These are phyloP conservation scores for Oryza meyeriana DNA, from an alignment of 176 grass and related monocot genomes.

Conservation along the genomic window DNA sequence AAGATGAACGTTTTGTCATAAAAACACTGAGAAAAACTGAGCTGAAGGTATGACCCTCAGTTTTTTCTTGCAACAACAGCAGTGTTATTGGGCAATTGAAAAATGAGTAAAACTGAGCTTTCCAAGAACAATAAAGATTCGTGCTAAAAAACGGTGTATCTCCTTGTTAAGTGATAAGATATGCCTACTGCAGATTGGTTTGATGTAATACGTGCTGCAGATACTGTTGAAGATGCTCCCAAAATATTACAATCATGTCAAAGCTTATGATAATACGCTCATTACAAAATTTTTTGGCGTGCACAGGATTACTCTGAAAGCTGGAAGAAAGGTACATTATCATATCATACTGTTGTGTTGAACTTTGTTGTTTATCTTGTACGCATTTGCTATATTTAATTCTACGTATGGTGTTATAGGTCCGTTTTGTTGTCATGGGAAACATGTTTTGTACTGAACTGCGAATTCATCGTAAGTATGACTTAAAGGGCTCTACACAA, in stretches of 20 bases:
- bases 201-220: constrained; percentile 72
- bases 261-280: constrained; percentile 98
- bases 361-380: constrained; percentile 5
- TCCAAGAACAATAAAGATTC: constrained; percentile 19
- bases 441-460: constrained; percentile 98
- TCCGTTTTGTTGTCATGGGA: constrained; percentile 97
- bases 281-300: constrained; percentile 98
- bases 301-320: constrained; percentile 83
- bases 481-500: constrained; percentile 91
- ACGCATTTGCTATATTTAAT: constrained; percentile 17
- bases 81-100: not conserved
- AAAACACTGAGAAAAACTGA: constrained; percentile 91
- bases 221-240: constrained; percentile 99
- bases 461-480: constrained; percentile 89
- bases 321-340: constrained; percentile 62
- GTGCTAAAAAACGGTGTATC: not conserved
- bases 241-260: constrained; percentile 94
- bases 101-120: constrained; percentile 18
- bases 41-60: constrained; percentile 62
- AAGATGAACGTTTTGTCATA: constrained; percentile 98
- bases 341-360: constrained; percentile 25
- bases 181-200: constrained; percentile 63
- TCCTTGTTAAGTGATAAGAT: constrained; percentile 43
- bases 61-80: not conserved
- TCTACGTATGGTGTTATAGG: constrained; percentile 46